phyloP scores from a whole-genome alignment of 1,139 yeast species.

The Yamadazyma mexicana region DNA sequence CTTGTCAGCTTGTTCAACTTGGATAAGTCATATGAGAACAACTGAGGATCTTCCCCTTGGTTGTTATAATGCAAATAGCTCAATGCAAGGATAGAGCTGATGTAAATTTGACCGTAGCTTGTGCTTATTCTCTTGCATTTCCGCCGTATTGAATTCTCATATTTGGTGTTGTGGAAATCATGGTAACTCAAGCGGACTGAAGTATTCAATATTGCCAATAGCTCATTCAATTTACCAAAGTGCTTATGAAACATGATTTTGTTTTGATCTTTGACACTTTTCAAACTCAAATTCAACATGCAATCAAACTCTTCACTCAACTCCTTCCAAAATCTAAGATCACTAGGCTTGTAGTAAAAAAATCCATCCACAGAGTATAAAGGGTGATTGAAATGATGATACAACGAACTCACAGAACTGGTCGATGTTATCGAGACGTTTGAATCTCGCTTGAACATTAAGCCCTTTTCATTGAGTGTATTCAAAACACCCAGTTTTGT shows the following conservation, averaged over 20 bases:
- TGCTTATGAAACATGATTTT: slow-evolving; percentile 53
- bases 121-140: slow-evolving; percentile 51
- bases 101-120: slow-evolving; percentile 58
- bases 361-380: slow-evolving; percentile 41
- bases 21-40: slow-evolving; percentile 35
- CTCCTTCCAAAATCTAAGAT: slow-evolving; percentile 59
- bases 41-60: slow-evolving; percentile 25
- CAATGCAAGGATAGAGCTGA: slow-evolving; percentile 57
- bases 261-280: slow-evolving; percentile 50
- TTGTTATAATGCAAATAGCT: slow-evolving; percentile 35
- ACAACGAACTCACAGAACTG: slow-evolving; percentile 28
- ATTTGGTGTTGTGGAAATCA: slow-evolving; percentile 46
- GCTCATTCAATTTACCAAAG: slow-evolving; percentile 49
- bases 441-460: slow-evolving; percentile 40
- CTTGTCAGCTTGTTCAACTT: slow-evolving; percentile 32
- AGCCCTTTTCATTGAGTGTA: slow-evolving; percentile 16
- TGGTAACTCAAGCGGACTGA: slow-evolving; percentile 53
- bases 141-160: slow-evolving; percentile 45
- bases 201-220: slow-evolving; percentile 48
- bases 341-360: slow-evolving; percentile 58
- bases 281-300: slow-evolving; percentile 46
- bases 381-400: slow-evolving; percentile 46
- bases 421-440: slow-evolving; percentile 35
- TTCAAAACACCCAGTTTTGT: slow-evolving; percentile 3
- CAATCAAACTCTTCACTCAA: slow-evolving; percentile 46